phyloP scores from a whole-genome alignment of 1,284 basidiomycete genomes.

The Xerocomus minutiporus region DNA sequence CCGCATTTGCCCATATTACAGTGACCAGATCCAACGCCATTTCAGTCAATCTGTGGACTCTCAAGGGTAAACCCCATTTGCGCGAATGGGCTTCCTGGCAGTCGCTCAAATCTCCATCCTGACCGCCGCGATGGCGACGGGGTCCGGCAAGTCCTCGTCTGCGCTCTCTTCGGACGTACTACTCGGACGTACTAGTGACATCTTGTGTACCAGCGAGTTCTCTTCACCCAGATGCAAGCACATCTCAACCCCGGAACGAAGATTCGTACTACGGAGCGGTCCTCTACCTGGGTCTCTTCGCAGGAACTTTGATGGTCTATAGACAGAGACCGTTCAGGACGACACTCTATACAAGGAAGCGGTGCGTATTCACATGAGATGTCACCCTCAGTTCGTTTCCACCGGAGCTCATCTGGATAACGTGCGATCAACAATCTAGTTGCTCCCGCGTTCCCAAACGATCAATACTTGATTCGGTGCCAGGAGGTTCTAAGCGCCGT shows the following conservation, averaged over 20 bases:
- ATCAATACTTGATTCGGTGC: constrained; percentile 4
- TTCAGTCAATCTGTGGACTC: constrained; percentile 18
- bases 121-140: constrained; percentile 29
- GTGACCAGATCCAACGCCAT: constrained; percentile 15
- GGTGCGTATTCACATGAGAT: not conserved
- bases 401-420: constrained; percentile 6
- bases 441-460: constrained; percentile 7
- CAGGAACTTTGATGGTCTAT: constrained; percentile 14
- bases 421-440: constrained; percentile 4
- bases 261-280: constrained; percentile 5
- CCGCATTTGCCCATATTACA: constrained; percentile 4
- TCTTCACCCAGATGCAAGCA: not conserved
- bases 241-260: constrained; percentile 6
- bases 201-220: constrained; percentile 1
- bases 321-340: constrained; percentile 1
- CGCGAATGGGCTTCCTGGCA: constrained; percentile 1
- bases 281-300: not conserved
- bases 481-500: constrained; percentile 14
- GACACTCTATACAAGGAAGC: constrained; percentile 5
- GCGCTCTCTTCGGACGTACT: constrained; percentile 22
- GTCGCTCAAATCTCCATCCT: constrained; percentile 22
- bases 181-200: constrained; percentile 18
- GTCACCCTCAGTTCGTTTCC: constrained; percentile 2
- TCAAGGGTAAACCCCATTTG: not conserved
- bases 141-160: constrained; percentile 13